A percentile compares a stretch with the other conserved stretches of the same genome.
Evolutionary conservation across 2,329 filamentous ascomycete species (phyloP).

Genomic region (Penicillium frequentans): DNA sequence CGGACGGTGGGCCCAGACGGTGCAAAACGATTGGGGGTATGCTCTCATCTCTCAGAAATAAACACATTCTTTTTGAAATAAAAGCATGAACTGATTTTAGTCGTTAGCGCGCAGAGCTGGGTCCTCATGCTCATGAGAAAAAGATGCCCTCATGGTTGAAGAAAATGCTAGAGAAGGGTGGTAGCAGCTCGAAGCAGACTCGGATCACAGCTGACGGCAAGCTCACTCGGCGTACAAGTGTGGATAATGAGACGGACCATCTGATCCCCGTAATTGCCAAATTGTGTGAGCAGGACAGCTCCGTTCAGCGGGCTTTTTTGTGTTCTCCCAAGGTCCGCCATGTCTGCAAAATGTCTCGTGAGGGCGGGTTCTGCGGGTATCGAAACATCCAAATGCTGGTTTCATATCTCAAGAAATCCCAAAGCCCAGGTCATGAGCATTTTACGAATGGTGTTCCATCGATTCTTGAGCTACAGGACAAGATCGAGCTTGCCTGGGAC

Average conservation of each 20-base stretch:
- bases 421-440: constrained; percentile 56
- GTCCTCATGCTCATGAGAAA: constrained; percentile 70
- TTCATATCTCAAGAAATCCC: constrained; percentile 69
- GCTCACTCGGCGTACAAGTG: constrained; percentile 41
- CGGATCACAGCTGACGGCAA: constrained; percentile 46
- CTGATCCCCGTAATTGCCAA: constrained; percentile 64
- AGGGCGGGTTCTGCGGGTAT: constrained; percentile 93
- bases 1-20: constrained; percentile 12
- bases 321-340: constrained; percentile 76
- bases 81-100: constrained; percentile 13
- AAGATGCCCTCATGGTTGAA: constrained; percentile 72
- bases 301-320: constrained; percentile 71
- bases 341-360: constrained; percentile 75
- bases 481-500: constrained; percentile 88
- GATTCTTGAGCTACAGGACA: constrained; percentile 79
- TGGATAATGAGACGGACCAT: constrained; percentile 51
- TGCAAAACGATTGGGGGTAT: constrained; percentile 34
- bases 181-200: constrained; percentile 57
- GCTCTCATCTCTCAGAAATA: background rate
- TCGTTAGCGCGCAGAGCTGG: constrained; percentile 60
- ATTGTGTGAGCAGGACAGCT: constrained; percentile 64
- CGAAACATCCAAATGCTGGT: constrained; percentile 90
- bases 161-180: constrained; percentile 60
- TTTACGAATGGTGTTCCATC: constrained; percentile 67
- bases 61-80: background rate